Base-by-base conservation (phyloP, 768 basidiomycete species). In the Termitomyces sp. region DNA sequence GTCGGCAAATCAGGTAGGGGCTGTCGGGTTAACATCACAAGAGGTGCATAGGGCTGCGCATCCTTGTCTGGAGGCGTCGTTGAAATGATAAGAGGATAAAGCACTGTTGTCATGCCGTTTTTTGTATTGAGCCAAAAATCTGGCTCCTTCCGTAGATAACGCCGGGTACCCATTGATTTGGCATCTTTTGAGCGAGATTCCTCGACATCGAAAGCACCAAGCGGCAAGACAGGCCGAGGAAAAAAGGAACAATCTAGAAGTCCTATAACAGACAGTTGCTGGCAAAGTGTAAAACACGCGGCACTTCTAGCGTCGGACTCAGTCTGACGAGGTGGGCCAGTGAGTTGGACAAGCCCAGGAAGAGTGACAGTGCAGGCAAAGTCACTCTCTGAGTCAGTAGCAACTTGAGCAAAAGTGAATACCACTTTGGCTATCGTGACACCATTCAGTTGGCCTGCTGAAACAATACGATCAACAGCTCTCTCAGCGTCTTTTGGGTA, bases 1-100 rank as follows among this genome's bases (percentile, higher is more conserved):
- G 69, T 63, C 2, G 75, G 66, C 22, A 92, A 65, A 24, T 71
- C 64, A 2, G 91, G 89, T 7, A 92, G 72, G 16, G 88, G 87
- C 26, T 77, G 74, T 46, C 85, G 79, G 8, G 90, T 88, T 42
- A 94, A 73, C 36, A 94, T 67, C 18, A 84, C 67, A 56, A 94
- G 72, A 3, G 89, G 85, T 12, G 78, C 79, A 62, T 82, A 80
- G n/a, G 71, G 59, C 54, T 72, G 68, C 26, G 66, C 64, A 28
- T 68, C 69, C 14, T 68, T 63, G 32, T 66, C 69, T 20, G 70
- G 61, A 12, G 68, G 68, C 12, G 70, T 66, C 4, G 77, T 67
- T 51, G 75, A 67, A 42, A 91, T 71, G 33, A 88, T 69, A 8
- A 78, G 77, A 2, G 88, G 86, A 66, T 83, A 87, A n/a, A 88